Evolutionary conservation across 169 alveolate species (phyloP).

Genomic region (Cryptosporidium xiaoi): DNA sequence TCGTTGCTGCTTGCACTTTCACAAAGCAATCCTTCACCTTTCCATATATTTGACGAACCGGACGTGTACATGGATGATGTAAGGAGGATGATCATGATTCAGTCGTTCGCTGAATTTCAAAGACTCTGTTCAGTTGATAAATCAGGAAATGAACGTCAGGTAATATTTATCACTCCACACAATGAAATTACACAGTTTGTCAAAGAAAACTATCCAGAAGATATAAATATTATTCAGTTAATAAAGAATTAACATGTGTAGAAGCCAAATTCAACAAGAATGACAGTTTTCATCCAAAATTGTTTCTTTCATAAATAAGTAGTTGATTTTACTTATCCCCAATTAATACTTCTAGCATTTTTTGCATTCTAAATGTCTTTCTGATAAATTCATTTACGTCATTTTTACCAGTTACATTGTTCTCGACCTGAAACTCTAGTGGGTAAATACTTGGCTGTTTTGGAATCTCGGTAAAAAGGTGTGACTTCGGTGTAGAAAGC

Average conservation of each 20-base stretch:
- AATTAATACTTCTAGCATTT: conserved; percentile 11
- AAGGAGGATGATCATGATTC: conserved; percentile 75
- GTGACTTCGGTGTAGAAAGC: conserved; percentile 43
- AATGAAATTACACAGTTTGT: conserved; percentile 43
- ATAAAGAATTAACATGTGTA: not conserved
- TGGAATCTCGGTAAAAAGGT: conserved; percentile 50
- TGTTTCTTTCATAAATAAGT: not conserved
- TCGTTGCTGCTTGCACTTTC: conserved; percentile 79
- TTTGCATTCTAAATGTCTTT: conserved; percentile 36
- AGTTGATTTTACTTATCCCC: not conserved
- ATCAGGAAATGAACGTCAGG: not conserved
- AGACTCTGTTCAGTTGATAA: conserved; percentile 22
- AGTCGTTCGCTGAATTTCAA: conserved; percentile 39
- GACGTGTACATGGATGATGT: conserved; percentile 82
- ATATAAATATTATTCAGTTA: conserved; percentile 30
- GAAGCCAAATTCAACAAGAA: not conserved
- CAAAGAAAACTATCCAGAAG: conserved; percentile 25
- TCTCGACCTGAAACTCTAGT: conserved; percentile 13
- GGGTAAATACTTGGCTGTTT: conserved; percentile 67
- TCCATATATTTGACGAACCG: conserved; percentile 80
- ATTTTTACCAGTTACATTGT: not conserved
- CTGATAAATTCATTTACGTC: conserved; percentile 18
- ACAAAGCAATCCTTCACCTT: conserved; percentile 77
- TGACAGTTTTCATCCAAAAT: not conserved
- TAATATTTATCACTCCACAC: conserved; percentile 58